These are phyloP conservation scores for Phytophthora citricola DNA, from an alignment of 352 stramenopile genomes.

Conservation along the genomic window DNA sequence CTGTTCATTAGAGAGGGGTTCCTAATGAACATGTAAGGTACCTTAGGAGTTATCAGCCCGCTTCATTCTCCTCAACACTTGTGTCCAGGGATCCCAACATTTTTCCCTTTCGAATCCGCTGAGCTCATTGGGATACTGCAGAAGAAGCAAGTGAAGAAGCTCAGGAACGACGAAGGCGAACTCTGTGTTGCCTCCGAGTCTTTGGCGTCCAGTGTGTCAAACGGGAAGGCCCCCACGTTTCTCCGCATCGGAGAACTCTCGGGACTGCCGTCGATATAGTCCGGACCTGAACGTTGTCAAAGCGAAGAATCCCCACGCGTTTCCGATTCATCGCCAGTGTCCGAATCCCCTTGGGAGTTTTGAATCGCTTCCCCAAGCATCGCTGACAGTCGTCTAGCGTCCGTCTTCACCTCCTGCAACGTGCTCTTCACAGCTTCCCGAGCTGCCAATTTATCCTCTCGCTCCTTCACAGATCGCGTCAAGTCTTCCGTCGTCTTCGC, in stretches of 20 bases:
- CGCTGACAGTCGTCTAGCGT: conserved; percentile 57
- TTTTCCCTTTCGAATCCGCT: conserved; percentile 15
- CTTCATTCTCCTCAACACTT: too few relatives aligned
- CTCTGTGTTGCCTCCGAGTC: conserved; percentile 19
- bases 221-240: conserved; percentile 36
- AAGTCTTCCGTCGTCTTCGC: conserved; percentile 47
- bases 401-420: conserved; percentile 50
- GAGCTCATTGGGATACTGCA: conserved; percentile 35
- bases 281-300: conserved; percentile 30
- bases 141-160: conserved; percentile 45
- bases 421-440: conserved; percentile 61
- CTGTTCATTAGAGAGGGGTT: too few relatives aligned
- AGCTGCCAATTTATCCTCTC: conserved; percentile 45
- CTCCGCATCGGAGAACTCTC: conserved; percentile 79
- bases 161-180: conserved; percentile 4
- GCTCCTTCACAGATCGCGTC: conserved; percentile 40
- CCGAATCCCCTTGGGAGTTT: conserved; percentile 35
- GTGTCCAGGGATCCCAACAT: conserved; percentile 50
- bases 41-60: too few relatives aligned
- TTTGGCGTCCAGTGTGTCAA: conserved; percentile 43
- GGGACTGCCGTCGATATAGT: conserved; percentile 68
- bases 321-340: conserved; percentile 31
- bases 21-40: too few relatives aligned
- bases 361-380: conserved; percentile 58
- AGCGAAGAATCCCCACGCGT: conserved; percentile 29